These are phyloP conservation scores for Saccharomycopsis malanga DNA, from an alignment of 805 yeast species.

Conservation along the genomic window DNA sequence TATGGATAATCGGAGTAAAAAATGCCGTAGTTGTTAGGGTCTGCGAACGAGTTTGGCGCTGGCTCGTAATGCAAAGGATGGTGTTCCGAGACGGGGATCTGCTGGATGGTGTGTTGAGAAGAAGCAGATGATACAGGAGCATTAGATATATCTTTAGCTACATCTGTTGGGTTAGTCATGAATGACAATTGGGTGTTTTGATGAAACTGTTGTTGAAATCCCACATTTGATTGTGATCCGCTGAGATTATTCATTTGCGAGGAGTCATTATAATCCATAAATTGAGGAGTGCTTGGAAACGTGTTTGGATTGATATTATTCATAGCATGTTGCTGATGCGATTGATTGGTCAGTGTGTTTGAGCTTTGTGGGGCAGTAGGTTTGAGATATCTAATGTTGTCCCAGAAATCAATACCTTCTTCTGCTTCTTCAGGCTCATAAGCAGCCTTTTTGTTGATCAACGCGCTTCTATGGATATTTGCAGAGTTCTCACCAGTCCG, in stretches of 20 bases:
- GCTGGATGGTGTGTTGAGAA: conserved; percentile 4
- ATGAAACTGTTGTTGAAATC: no score
- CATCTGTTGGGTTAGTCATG: no score
- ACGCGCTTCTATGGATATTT: background rate
- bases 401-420: conserved; percentile 21
- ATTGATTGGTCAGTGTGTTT: no score
- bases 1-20: conserved; percentile 77
- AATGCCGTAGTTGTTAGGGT: conserved; percentile 88
- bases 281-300: no score
- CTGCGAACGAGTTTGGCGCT: conserved; percentile 43
- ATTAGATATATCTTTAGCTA: no score
- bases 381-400: conserved; percentile 13
- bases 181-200: no score
- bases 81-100: conserved; percentile 45
- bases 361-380: background rate
- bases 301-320: no score
- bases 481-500: conserved; percentile 2
- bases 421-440: conserved; percentile 12
- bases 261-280: no score
- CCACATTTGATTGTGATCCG: no score
- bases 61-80: conserved; percentile 42
- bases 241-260: no score
- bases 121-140: background rate
- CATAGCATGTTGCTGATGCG: no score
- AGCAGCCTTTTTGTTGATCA: background rate